Evolutionary conservation across 2,329 filamentous ascomycete species (phyloP), one percentile per base, ranked within the genome.

Genomic region (Monosporascus sp.): DNA sequence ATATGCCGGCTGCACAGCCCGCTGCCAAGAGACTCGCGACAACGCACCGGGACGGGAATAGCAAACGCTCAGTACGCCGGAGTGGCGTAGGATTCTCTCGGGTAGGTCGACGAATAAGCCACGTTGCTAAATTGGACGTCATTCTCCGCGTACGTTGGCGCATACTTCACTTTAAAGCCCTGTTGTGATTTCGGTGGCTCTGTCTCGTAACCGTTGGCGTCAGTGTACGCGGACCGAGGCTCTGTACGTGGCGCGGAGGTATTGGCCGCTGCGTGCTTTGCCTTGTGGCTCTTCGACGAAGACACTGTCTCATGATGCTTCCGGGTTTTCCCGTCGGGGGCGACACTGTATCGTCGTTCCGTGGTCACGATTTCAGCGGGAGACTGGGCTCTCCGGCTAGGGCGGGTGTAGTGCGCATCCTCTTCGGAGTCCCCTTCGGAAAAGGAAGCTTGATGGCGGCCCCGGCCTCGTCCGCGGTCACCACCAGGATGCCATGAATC

Each of bases 401-500:
- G 61, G 46, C 58, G 63, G 9, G 9, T 5, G 46, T 57, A 58
- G 15, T 54, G 59, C 35, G 50, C 58, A 18, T 63, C 62, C 31
- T 61, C 61, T 5, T 64, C 65, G 2, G 64, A 65, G 3, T 62
- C 61, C 8, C 63, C 64, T 14, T 61, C 60, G 20, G 57, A 41
- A 31, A 58, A 61, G 3, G 48, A 6, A 44, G 45, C 52, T 37
- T 35, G 22, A 22, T 54, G 60, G 9, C 58, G 60, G 18, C 62
- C 60, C 25, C 59, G 60, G 11, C 62, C 63, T 17, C 60, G 60
- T 20, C 55, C 55, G 41, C 52, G 56, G 9, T 61, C 56, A 8
- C 59, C 56, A 7, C 54, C 44, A 24, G 51, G 17, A 49, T 59
- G 54, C 59, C 58, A 67, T 31, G 64, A 65, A 8, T 58, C 44